A percentile compares a stretch with the other conserved stretches of the same genome.
Conservation (phyloP, 1,284 basidiomycete genomes). For the Leucoagaricus sp. region DNA sequence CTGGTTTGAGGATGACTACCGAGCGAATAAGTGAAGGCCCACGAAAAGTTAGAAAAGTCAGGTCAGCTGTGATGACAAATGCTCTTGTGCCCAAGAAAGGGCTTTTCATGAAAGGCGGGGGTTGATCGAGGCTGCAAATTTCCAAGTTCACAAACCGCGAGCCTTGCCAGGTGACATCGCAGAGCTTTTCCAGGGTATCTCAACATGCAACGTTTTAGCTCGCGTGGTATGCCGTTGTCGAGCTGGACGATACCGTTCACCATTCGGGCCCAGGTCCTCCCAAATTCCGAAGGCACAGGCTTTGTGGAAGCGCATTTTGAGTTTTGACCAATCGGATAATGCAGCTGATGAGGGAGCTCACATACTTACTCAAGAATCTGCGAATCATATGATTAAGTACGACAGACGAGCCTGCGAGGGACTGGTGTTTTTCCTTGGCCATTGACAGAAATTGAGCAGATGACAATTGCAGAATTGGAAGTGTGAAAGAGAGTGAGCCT, state of each 20-base stretch:
- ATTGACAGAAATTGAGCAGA: neutral
- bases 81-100: too few species aligned
- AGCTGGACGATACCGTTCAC: neutral
- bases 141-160: neutral
- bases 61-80: too few species aligned
- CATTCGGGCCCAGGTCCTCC: neutral
- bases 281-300: neutral
- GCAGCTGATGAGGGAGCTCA: neutral
- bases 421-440: neutral
- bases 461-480: constrained; percentile 8
- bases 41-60: too few species aligned
- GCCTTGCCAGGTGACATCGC: neutral
- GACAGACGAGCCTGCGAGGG: neutral
- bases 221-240: constrained; percentile 5
- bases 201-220: neutral
- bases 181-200: neutral
- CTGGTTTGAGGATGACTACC: neutral
- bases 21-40: too few species aligned
- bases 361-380: neutral
- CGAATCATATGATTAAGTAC: neutral
- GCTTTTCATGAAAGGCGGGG: too few species aligned
- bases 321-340: neutral
- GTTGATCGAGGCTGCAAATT: neutral
- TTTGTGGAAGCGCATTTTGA: neutral
- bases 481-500: constrained; percentile 7